Evolutionary conservation across 441 rosid genomes (phyloP), one percentile per base, ranked within the genome.

Genomic region (Erodium moschatum): DNA sequence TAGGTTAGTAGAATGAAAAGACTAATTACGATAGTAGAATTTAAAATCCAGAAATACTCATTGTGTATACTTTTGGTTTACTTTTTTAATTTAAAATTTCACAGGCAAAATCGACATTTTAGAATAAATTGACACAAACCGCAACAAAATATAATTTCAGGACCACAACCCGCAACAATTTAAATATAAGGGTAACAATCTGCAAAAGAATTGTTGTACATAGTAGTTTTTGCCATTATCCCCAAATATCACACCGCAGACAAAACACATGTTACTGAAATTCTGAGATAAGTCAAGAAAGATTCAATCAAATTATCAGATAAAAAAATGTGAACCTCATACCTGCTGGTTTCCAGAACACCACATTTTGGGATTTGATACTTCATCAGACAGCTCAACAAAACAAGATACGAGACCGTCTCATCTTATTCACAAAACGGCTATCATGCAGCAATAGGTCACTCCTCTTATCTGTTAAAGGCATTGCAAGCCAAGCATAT

Each of bases 331-430:
- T 12, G 65, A 7, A 21, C 12, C 38, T 62, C 65, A 24, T 62
- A 62, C 65, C 65, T 24, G 65, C 74, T 68, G 74, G 72, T 73
- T 75, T 62, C 76, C 48, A 71, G 78, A 80, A 21, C 76, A 73
- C 78, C 44, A 31, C 65, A 77, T 77, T 73, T 60, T 52, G 12
- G 70, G 79, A 80, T 81, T 67, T 70, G 70, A 71, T 72, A 78
- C 82, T 73, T 78, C 79, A 69, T 70, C 78, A 74, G 77, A 81
- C 75, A 54, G 76, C 78, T 66, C 70, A 74, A 68, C 11, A 56
- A 77, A 76, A 77, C 75, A 74, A 75, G 67, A 71, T 50, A 76
- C 33, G 64, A 48, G 44, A 40, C 44, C 11, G 79, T 69, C 79
- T 24, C 6, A 20, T 27, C 27, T 40, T 40, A 40, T 62, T 12